Percentiles rank a stretch among this genome's conserved stretches.
phyloP scores from a whole-genome alignment of 1,139 yeast species.

The Hemisphaericaspora lyxosophila region DNA sequence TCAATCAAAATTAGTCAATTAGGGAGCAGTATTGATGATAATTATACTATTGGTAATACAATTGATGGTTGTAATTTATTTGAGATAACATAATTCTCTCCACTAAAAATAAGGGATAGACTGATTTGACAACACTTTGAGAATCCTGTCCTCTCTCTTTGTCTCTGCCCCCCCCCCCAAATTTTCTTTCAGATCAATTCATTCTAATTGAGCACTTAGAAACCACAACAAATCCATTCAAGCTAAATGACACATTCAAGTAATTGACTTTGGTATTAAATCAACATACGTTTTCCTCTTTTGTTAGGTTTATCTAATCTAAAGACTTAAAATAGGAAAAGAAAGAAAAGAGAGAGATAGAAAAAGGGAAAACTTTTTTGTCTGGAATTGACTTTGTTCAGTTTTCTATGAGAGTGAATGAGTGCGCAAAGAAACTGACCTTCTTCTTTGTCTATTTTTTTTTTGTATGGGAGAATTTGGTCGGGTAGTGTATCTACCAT shows the following conservation, averaged over 20 bases:
- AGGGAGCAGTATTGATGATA: neutral
- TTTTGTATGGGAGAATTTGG: neutral
- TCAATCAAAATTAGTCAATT: neutral
- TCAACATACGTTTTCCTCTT: neutral
- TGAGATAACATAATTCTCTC: neutral
- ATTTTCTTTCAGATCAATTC: no score
- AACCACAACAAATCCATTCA: neutral
- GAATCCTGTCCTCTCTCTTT: neutral
- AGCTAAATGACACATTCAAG: neutral
- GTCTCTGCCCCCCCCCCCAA: no score
- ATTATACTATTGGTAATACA: neutral
- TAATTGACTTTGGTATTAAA: neutral
- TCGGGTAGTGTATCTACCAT: neutral
- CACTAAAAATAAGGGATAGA: no score
- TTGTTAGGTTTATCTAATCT: neutral
- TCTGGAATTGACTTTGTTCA: neutral
- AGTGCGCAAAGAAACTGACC: neutral
- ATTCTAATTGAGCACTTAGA: neutral
- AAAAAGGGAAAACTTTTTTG: neutral
- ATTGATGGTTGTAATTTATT: neutral
- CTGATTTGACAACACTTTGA: neutral
- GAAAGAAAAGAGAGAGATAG: neutral
- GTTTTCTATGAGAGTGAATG: neutral
- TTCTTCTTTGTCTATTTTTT: neutral
- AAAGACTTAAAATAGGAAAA: neutral